Evolutionary conservation across 116 monocot species (phyloP), one percentile per base, ranked within the genome.

Genomic region (Zostera marina): DNA sequence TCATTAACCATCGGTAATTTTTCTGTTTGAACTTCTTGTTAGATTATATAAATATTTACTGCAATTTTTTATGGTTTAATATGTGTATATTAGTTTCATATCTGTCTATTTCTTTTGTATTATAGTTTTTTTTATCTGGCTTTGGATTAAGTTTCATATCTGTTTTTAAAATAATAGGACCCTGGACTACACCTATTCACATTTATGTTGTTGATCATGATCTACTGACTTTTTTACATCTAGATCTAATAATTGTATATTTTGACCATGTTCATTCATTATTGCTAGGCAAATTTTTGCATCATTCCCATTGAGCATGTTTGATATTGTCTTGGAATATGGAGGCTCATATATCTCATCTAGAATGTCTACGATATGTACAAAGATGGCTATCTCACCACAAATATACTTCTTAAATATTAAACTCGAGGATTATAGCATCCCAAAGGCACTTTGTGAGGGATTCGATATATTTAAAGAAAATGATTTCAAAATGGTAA

Each of bases 261-360:
- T 32, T 32, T 32, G 32, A 32, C 32, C 32, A 32, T 32, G 25
- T 58, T 24, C 11, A 42, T 39, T 47, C 67, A n/a, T 42, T 23
- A 39, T 55, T 64, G 17, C 53, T 59, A 90, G 90, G 69, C 52
- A 81, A 64, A 22, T 81, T 48, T 77, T 65, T 41, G 52, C 69
- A 54, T 70, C 76, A 55, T 75, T 90, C 39, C 90, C 90, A 47
- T 81, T 84, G 68, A 53, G 59, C 53, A 77, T 68, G 53, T 81
- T 90, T 69, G 62, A 44, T 62, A 72, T 70, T 56, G 77, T 90
- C 40, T 53, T 90, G 74, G 90, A 90, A 70, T 90, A 81, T 67
- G 90, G 90, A 63, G 90, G 81, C 24, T 59, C 76, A 60, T 46
- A 39, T 56, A 8, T 47, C 70, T 74, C 74, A 68, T 72, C 90